Base-by-base conservation (phyloP, 1,284 basidiomycete genomes). In the Irpex rosettiformis region DNA sequence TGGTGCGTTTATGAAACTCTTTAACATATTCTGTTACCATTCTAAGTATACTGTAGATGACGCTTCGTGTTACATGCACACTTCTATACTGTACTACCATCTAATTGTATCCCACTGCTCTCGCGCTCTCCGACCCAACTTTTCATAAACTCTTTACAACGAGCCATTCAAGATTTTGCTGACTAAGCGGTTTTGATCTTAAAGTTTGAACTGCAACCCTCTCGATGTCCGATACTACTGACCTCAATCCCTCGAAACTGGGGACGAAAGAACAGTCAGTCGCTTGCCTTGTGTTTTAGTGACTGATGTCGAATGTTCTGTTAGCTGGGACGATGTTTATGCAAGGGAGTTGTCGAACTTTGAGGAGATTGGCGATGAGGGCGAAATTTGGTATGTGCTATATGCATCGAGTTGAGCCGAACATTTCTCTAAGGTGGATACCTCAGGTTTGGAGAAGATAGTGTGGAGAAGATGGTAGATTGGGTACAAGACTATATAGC, bases 311-410 rank as follows among this genome's bases (percentile, higher is more conserved):
- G 63, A 33, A n/a, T 52, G n/a, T n/a, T 45, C 43, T 45, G 43
- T 47, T 57, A 91, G 88, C 70, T 91, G 89, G 89, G 88, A 91
- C 66, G 65, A 76, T 54, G 82, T 88, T 7, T 92, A 91, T 69
- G 75, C 83, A 33, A 79, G 81, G 54, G 93, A 96, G 67, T 74
- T 94, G 18, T 71, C 72, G 48, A 91, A 89, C 67, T 96, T 93
- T 64, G 74, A 86, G 40, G 93, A 94, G 55, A 85, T 87, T 52
- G 89, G 91, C 10, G 92, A 96, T 70, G 92, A 94, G 70, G 93
- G 94, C 40, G 93, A 96, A 73, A 80, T 94, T 25, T 96, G 94
- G 93, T 92, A 60, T 37, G 75, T 33, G 10, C 25, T 13, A 42
- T 4, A 7, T 11, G 1, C 33, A 11, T 37, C 13, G 13, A 16